Base-by-base conservation (phyloP, 108 stramenopile genomes). In the Ochromonas danica region DNA sequence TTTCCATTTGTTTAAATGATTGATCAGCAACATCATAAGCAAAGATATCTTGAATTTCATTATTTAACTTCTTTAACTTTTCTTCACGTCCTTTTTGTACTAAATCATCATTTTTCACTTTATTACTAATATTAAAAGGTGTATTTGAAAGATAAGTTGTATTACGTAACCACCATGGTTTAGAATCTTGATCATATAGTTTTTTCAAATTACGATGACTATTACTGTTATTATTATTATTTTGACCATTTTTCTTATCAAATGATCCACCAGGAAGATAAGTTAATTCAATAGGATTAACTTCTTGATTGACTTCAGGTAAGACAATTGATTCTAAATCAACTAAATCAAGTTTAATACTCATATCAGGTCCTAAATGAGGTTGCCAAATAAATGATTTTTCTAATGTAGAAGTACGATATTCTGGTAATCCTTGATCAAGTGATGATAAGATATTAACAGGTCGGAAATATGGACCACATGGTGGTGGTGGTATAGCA, bases 101-200 rank as follows among this genome's bases (percentile, higher is more conserved):
- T 36, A 36, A 28, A 35, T 67, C 30, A 14, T 67, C 63, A 28
- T 33, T 25, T 6, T 33, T 33, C 10, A 3, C 25, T 3, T 67
- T 31, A 6, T 36, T 67, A 25, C 10, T 14, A 35, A 14, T 33
- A 6, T 22, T 31, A 36, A 31, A 67, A 6, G 31, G 31, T 3
- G 3, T 67, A 25, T 67, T 67, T 67, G 3, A 3, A 28, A 67
- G 63, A 36, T 67, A 67, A 28, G 63, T 67, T 36, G 63, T 67
- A 25, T 67, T 67, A 10, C 63, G 63, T 25, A 67, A 33, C 63
- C 63, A 67, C 33, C 35, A 67, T 36, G 63, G 63, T 36, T 67
- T 67, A 14, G 45, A 51, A 14, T 51, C 22, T 51, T 51, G 14
- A 51, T 51, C 45, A 14, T 14, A 14, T 51, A 14, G 6, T 51